Evolutionary conservation across 2,329 filamentous ascomycete species (phyloP).

Genomic region (Camptophora hylomeconis): DNA sequence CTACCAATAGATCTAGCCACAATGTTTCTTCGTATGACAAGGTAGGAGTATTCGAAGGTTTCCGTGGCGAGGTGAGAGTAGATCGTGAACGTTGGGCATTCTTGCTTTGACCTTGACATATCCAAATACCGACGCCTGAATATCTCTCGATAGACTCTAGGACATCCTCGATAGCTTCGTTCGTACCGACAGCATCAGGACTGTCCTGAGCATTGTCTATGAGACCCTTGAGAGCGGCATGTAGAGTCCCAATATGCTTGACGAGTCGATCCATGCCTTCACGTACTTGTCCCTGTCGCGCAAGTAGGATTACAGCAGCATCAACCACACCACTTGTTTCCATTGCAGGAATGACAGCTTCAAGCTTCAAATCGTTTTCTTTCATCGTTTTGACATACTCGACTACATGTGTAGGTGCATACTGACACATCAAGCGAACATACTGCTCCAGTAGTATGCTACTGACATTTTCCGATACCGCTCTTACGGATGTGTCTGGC

Average conservation of each 20-base stretch:
- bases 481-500: slow-evolving; percentile 15
- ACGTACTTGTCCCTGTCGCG: slow-evolving; percentile 69
- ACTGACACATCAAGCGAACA: slow-evolving; percentile 80
- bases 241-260: slow-evolving; percentile 66
- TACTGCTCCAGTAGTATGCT: slow-evolving; percentile 66
- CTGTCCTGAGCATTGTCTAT: slow-evolving; percentile 48
- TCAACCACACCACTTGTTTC: slow-evolving; percentile 84
- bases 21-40: slow-evolving; percentile 48
- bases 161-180: slow-evolving; percentile 58
- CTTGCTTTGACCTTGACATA: slow-evolving; percentile 63
- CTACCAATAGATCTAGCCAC: slow-evolving; percentile 54
- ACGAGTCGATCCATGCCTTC: slow-evolving; percentile 75
- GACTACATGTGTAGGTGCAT: slow-evolving; percentile 68
- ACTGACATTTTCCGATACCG: slow-evolving; percentile 22
- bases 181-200: slow-evolving; percentile 43
- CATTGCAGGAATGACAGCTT: slow-evolving; percentile 71
- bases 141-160: slow-evolving; percentile 76
- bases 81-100: slow-evolving; percentile 23
- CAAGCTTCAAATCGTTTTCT: slow-evolving; percentile 63
- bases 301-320: slow-evolving; percentile 82
- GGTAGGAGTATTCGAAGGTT: slow-evolving; percentile 37
- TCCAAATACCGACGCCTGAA: slow-evolving; percentile 83
- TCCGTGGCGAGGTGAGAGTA: slow-evolving; percentile 25
- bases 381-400: slow-evolving; percentile 69
- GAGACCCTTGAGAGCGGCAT: slow-evolving; percentile 64